Evolutionary conservation across 202 grass and related monocot species (phyloP).

Genomic region (Musa balbisiana): DNA sequence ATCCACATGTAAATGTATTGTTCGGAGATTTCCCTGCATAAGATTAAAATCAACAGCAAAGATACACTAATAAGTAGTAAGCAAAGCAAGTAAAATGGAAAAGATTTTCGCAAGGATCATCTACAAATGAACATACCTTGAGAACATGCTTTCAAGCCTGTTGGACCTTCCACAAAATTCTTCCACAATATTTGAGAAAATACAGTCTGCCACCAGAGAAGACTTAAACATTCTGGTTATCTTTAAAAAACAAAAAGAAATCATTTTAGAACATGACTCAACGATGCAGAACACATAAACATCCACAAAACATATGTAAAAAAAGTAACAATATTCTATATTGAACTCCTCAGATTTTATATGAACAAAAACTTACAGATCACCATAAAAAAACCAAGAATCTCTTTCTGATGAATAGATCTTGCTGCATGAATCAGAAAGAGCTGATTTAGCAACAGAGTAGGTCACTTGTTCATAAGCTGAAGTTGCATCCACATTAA

Average conservation of each 20-base stretch:
- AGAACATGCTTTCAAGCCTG: slow-evolving; percentile 65
- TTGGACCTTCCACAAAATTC: slow-evolving; percentile 70
- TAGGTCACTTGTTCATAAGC: slow-evolving; percentile 67
- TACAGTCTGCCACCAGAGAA: slow-evolving; percentile 45
- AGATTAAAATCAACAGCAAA: too few species aligned
- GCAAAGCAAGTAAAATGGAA: not conserved
- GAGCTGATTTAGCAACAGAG: slow-evolving; percentile 55
- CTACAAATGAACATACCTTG: slow-evolving; percentile 39
- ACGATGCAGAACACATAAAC: not conserved
- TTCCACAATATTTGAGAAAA: slow-evolving; percentile 58
- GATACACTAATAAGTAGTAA: too few species aligned
- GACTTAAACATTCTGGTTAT: slow-evolving; percentile 33
- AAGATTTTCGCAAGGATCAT: not conserved
- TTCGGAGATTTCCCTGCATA: too few species aligned
- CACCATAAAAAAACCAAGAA: slow-evolving; percentile 35
- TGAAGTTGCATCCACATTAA: slow-evolving; percentile 58
- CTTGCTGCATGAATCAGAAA: slow-evolving; percentile 69
- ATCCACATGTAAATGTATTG: too few species aligned
- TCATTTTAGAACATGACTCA: not conserved
- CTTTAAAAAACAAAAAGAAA: not conserved
- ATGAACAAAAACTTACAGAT: slow-evolving; percentile 43
- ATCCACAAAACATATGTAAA: not conserved
- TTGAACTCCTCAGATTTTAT: not conserved
- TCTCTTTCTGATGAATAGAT: slow-evolving; percentile 40
- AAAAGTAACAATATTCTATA: not conserved